Evolutionary conservation across 257 asterid species (phyloP), one percentile per base, ranked within the genome.

Genomic region (Echium plantagineum): DNA sequence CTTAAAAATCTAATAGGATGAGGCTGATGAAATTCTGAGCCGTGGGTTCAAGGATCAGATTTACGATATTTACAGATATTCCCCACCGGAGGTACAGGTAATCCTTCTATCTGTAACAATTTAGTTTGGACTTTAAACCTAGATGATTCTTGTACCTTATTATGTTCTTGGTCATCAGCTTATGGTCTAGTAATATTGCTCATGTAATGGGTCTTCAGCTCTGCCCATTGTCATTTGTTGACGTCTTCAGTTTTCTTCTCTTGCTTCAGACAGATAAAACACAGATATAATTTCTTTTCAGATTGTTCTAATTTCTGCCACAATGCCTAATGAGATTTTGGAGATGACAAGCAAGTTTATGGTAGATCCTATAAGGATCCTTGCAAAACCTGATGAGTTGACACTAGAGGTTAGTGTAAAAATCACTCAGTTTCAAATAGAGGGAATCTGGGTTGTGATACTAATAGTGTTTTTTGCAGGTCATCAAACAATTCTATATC

Each of bases 51-150:
- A 91, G 85, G 98, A 91, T 76, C 97, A 91, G 75, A 91, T 91
- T 65, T 88, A 91, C 75, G 96, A 91, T 78, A 97, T 91, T 57
- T 91, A 91, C 73, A 77, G 98, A 81, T 88, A 91, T 75, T 97
- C 88, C 75, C 98, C 98, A n/a, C 96, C 96, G 22, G 95, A 86
- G 62, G 96, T 91, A 68, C 96, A 91, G 95, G 96, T 82, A 58
- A 35, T 3, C 46, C 46, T 35, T 1, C 46, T 35, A 1, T 35
- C 46, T 35, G n/a, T 35, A 35, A 8, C 46, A 0, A 7, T 0
- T 35, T 3, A 35, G 46, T 35, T 35, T 12, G 46, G 10, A 35
- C 46, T 7, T 35, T 7, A 35, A 35, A 35, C 12, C 1, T n/a
- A n/a, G n/a, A n/a, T n/a, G n/a, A n/a, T n/a, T n/a, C n/a, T n/a